Conservation (phyloP, 192 early-diverging fungal genomes). For the Chytriomyces sp. region DNA sequence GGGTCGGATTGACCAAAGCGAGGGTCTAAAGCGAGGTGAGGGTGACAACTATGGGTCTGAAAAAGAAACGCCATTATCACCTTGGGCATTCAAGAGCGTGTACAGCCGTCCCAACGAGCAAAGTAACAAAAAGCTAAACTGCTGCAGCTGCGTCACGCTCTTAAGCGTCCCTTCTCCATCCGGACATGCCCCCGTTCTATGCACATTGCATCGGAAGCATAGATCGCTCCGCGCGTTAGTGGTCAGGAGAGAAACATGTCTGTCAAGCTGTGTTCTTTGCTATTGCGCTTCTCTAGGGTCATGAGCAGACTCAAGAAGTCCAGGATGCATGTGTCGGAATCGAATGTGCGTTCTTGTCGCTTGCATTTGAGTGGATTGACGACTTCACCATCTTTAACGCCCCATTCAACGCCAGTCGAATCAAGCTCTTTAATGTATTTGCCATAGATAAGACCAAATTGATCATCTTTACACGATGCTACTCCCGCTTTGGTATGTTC, state of each 20-base stretch:
- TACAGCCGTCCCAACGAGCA: slow-evolving; percentile 82
- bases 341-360: slow-evolving; percentile 67
- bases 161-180: slow-evolving; percentile 48
- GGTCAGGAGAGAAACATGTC: slow-evolving; percentile 47
- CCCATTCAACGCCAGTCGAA: slow-evolving; percentile 84
- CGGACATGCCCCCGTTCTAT: slow-evolving; percentile 13
- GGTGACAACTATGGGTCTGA: too few species aligned
- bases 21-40: background rate
- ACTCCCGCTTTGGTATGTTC: slow-evolving; percentile 34
- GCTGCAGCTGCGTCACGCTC: slow-evolving; percentile 82
- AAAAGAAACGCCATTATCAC: slow-evolving; percentile 38
- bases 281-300: slow-evolving; percentile 59
- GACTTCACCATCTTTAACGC: slow-evolving; percentile 72
- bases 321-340: slow-evolving; percentile 53
- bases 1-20: background rate
- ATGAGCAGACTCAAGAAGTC: slow-evolving; percentile 76
- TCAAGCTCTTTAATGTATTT: slow-evolving; percentile 88
- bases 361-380: slow-evolving; percentile 9
- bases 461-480: slow-evolving; percentile 70
- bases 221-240: slow-evolving; percentile 74
- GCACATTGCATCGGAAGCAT: slow-evolving; percentile 65
- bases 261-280: slow-evolving; percentile 34
- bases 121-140: slow-evolving; percentile 87
- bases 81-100: slow-evolving; percentile 63
- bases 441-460: slow-evolving; percentile 88